Conservation (phyloP, 1,284 basidiomycete species). For the Trichosporon faecale region DNA sequence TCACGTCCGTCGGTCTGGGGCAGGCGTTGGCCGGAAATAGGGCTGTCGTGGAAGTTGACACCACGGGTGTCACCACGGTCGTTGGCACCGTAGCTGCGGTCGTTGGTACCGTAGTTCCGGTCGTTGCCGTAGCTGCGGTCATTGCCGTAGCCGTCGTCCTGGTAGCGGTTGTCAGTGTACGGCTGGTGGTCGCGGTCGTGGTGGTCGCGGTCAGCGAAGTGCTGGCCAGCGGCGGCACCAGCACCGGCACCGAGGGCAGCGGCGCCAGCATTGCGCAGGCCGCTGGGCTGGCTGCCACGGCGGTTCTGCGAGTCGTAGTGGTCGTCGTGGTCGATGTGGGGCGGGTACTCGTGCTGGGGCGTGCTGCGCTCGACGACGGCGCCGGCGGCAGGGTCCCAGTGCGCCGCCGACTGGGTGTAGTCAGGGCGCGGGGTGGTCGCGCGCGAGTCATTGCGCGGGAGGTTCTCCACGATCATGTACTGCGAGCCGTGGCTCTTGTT, state of each 20-base stretch:
- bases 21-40: neutral
- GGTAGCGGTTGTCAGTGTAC: neutral
- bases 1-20: neutral
- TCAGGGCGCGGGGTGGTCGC: neutral
- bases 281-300: neutral
- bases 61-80: neutral
- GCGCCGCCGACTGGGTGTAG: neutral
- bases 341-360: neutral
- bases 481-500: constrained; percentile 9
- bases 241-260: neutral
- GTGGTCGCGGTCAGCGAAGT: neutral
- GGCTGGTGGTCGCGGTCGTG: neutral
- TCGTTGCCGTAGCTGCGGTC: no score
- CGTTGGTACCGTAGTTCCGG: neutral
- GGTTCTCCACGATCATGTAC: constrained; percentile 14
- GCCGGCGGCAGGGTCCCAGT: constrained; percentile 4
- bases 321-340: neutral
- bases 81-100: neutral
- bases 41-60: neutral
- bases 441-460: neutral
- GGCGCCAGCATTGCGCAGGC: neutral
- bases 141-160: neutral
- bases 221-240: neutral
- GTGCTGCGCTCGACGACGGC: constrained; percentile 1
- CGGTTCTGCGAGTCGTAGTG: neutral